Conservation (phyloP, 495 filamentous ascomycete genomes). For the Penicillium crystallinum region DNA sequence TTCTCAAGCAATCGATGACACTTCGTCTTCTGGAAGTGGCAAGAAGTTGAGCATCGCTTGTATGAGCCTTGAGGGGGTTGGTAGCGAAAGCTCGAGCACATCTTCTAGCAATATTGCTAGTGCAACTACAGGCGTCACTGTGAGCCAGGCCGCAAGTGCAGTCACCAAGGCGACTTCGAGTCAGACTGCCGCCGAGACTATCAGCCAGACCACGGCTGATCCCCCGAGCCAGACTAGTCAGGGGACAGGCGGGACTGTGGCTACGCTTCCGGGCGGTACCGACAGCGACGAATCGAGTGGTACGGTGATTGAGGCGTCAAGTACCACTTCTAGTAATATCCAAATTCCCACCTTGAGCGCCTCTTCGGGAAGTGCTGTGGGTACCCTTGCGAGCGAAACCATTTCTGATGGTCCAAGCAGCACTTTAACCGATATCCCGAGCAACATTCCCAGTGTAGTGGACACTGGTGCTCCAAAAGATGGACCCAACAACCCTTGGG, state of each 20-base stretch:
- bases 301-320: neutral
- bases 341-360: neutral
- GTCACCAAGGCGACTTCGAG: neutral
- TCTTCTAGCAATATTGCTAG: neutral
- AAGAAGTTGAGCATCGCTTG: neutral
- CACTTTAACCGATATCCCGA: neutral
- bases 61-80: neutral
- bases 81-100: neutral
- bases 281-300: neutral
- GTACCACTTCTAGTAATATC: neutral
- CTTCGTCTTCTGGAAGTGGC: neutral
- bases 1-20: conserved; percentile 20
- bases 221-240: neutral
- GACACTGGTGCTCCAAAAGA: neutral
- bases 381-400: neutral
- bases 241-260: neutral
- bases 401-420: neutral
- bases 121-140: neutral
- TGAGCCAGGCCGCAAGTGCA: neutral
- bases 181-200: neutral
- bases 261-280: neutral
- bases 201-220: neutral
- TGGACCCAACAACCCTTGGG: neutral
- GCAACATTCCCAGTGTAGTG: neutral
- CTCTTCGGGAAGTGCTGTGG: neutral